phyloP scores from a whole-genome alignment of 805 yeast genomes.

The Lachancea kluyveri region DNA sequence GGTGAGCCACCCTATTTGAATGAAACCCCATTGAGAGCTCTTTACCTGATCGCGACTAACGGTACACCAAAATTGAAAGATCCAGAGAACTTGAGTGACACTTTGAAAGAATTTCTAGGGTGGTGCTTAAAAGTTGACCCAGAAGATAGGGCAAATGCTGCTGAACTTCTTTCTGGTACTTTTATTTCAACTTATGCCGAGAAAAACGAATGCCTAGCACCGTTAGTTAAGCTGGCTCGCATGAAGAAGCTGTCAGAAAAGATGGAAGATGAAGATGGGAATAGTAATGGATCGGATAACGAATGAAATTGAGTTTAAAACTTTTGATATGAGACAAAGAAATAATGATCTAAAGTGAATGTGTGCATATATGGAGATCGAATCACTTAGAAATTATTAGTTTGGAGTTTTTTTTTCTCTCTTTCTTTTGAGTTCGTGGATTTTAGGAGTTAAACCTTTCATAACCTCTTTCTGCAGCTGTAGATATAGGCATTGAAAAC shows the following conservation, averaged over 20 bases:
- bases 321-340: constrained; percentile 1
- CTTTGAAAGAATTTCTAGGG: constrained; percentile 62
- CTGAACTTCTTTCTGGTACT: constrained; percentile 58
- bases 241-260: constrained; percentile 49
- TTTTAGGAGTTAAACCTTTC: too few species aligned
- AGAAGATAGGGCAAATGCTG: constrained; percentile 73
- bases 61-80: constrained; percentile 94
- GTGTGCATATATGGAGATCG: too few species aligned
- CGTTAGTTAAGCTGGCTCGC: constrained; percentile 68
- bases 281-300: constrained; percentile 11
- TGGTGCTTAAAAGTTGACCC: constrained; percentile 80
- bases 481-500: too few species aligned
- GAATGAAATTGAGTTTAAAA: constrained; percentile 2
- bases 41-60: constrained; percentile 90
- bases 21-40: constrained; percentile 91
- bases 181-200: constrained; percentile 56
- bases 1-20: constrained; percentile 98
- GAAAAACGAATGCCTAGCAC: constrained; percentile 56
- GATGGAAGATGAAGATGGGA: constrained; percentile 29
- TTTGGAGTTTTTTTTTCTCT: too few species aligned
- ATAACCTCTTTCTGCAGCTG: too few species aligned
- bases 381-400: too few species aligned
- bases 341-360: too few species aligned
- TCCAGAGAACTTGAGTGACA: constrained; percentile 68
- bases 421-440: too few species aligned